Evolutionary conservation across 2,329 filamentous ascomycete genomes (phyloP).

Genomic region (Paecilomyces sp.): DNA sequence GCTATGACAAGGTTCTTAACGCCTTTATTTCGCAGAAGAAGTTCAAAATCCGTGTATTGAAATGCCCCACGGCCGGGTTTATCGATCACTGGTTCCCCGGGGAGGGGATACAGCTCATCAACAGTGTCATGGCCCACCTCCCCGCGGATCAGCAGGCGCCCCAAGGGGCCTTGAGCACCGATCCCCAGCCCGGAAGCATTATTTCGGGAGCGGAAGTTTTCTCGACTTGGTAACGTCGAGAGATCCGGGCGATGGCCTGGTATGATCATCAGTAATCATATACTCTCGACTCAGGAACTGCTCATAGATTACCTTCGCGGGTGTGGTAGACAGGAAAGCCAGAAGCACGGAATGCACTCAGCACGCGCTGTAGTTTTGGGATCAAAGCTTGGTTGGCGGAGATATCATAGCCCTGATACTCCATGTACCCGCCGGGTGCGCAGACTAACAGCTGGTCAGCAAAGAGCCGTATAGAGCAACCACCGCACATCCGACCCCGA

Average conservation of each 20-base stretch:
- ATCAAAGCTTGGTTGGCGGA: constrained; percentile 31
- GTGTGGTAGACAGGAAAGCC: constrained; percentile 40
- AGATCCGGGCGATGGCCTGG: constrained; percentile 45
- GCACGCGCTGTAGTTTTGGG: constrained; percentile 31
- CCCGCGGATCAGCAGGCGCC: constrained; percentile 52
- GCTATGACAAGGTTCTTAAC: constrained; percentile 47
- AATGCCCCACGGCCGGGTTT: constrained; percentile 51
- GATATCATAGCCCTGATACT: constrained; percentile 39
- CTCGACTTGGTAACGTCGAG: constrained; percentile 50
- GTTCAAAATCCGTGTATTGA: constrained; percentile 48
- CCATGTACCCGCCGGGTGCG: constrained; percentile 36
- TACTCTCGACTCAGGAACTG: neutral
- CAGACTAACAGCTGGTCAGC: constrained; percentile 29
- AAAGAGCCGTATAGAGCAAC: neutral
- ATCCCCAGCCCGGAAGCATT: constrained; percentile 47
- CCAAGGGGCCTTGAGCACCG: constrained; percentile 46
- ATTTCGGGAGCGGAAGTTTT: constrained; percentile 46
- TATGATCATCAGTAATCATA: neutral
- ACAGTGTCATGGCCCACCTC: constrained; percentile 53
- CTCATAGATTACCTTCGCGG: constrained; percentile 30
- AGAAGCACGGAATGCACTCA: constrained; percentile 30
- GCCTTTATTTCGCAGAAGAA: constrained; percentile 43
- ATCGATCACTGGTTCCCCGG: constrained; percentile 46
- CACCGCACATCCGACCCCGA: constrained; percentile 1
- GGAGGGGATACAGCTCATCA: constrained; percentile 44